Evolutionary conservation across 2,329 filamentous ascomycete species (phyloP), one percentile per base, ranked within the genome.

Genomic region (Pezicula carpinea): DNA sequence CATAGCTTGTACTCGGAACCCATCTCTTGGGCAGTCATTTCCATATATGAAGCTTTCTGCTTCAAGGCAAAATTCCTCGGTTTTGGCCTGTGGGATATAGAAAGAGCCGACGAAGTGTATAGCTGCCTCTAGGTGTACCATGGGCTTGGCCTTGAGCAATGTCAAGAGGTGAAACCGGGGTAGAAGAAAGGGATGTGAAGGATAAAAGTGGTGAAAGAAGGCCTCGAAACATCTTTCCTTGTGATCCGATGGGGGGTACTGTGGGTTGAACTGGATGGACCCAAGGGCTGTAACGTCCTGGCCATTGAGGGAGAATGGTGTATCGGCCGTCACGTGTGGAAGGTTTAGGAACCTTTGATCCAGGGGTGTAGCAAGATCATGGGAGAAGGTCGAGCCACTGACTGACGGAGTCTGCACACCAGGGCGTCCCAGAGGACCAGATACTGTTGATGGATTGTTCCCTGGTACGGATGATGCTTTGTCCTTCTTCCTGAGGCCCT

Each of bases 1-100:
- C 62, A 93, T 74, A 3, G 88, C 83, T 67, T 96, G 91, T 0
- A 95, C 81, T 4, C 83, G 69, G 60, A 81, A 88, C 4, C 39
- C 55, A 51, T 60, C 55, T 33, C 53, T 53, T 4, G 69, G 63
- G 1, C 47, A 54, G 23, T 53, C 50, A 29, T 46, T 29, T 36
- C 47, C 23, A 43, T 53, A 58, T 3, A 59, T 38, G 17, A 44
- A 38, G 14, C 52, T 48, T 46, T 60, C 58, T 29, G 58, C 55
- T 41, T 58, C 57, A 13, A 50, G 38, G 6, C 48, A 53, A 18
- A 59, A 44, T 8, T 53, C 40, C 22, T 47, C 47, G 4, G 51
- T 59, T 11, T 55, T 53, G 35, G 59, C 59, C 33, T 56, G 53
- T 8, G 53, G 40, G 11, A 61, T 52, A 45, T 60, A 60, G 47